Evolutionary conservation across 2,329 filamentous ascomycete species (phyloP).

Genomic region (Pleurostoma richardsiae): DNA sequence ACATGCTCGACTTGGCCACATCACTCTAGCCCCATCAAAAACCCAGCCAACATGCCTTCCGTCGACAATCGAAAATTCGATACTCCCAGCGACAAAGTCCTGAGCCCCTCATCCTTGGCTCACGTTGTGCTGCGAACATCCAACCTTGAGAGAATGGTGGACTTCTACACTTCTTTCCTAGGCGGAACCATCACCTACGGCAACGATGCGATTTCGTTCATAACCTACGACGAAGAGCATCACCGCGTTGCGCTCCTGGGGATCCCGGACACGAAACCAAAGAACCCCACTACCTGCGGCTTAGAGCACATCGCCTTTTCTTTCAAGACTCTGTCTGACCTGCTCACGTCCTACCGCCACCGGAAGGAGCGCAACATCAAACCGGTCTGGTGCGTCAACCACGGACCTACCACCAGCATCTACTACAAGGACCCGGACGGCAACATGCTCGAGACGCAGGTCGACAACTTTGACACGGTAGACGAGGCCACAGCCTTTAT

Average conservation of each 20-base stretch:
- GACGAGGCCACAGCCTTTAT: slow-evolving; percentile 34
- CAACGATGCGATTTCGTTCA: slow-evolving; percentile 23
- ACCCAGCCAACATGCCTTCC: no score
- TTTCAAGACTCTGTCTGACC: slow-evolving; percentile 27
- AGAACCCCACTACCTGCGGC: slow-evolving; percentile 17
- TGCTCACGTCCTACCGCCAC: slow-evolving; percentile 28
- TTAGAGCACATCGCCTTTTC: slow-evolving; percentile 37
- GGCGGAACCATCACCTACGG: slow-evolving; percentile 21
- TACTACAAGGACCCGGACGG: slow-evolving; percentile 46
- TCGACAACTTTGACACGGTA: slow-evolving; percentile 32
- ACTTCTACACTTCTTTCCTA: slow-evolving; percentile 31
- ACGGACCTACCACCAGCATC: slow-evolving; percentile 39
- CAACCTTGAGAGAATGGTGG: slow-evolving; percentile 17
- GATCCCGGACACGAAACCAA: slow-evolving; percentile 16
- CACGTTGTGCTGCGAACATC: slow-evolving; percentile 8
- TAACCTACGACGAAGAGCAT: slow-evolving; percentile 40
- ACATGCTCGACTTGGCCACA: no score
- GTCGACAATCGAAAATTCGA: no score
- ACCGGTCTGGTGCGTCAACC: slow-evolving; percentile 38
- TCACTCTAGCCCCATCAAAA: no score
- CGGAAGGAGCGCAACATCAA: slow-evolving; percentile 26
- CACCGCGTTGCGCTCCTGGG: slow-evolving; percentile 35
- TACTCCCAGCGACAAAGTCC: not conserved
- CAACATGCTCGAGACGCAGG: slow-evolving; percentile 40
- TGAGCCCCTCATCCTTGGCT: slow-evolving; percentile 1